phyloP scores from a whole-genome alignment of 176 grass and related monocot species.

The Hordeum marinum region DNA sequence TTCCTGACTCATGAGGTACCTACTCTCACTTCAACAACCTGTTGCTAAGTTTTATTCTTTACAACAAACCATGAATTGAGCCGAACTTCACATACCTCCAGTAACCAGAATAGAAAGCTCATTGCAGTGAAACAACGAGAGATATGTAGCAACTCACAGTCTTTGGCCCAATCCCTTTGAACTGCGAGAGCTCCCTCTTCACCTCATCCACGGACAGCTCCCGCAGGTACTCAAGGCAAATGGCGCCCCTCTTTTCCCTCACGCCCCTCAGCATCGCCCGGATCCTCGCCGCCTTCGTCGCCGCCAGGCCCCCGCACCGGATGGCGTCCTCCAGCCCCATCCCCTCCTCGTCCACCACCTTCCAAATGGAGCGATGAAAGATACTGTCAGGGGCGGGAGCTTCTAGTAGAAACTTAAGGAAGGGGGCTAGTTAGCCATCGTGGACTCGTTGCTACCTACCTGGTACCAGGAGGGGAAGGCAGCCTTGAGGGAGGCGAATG shows the following conservation, averaged over 20 bases:
- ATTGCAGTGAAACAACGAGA: not conserved
- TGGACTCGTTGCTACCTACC: conserved; percentile 5
- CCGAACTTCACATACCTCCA: not conserved
- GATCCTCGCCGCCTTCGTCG: conserved; percentile 74
- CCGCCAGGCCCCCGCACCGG: conserved; percentile 63
- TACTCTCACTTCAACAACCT: not conserved
- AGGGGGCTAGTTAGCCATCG: not conserved
- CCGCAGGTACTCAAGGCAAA: conserved; percentile 80
- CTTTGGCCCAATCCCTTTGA: conserved; percentile 91
- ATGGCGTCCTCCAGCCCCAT: conserved; percentile 66
- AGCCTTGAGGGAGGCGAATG: conserved; percentile 71
- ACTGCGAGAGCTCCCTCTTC: conserved; percentile 71
- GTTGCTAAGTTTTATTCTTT: not conserved
- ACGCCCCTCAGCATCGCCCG: conserved; percentile 57
- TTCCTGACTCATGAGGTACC: not conserved
- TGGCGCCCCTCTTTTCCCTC: conserved; percentile 46
- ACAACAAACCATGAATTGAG: not conserved
- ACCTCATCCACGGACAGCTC: conserved; percentile 56
- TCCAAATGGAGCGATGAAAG: not conserved
- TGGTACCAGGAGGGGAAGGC: conserved; percentile 70
- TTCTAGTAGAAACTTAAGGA: not conserved
- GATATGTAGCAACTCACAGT: conserved; percentile 42
- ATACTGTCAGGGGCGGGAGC: not conserved
- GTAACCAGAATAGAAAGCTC: not conserved
- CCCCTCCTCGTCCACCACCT: conserved; percentile 66